phyloP scores from a whole-genome alignment of 1,139 yeast genomes.

The Saccharomyces hybrid region DNA sequence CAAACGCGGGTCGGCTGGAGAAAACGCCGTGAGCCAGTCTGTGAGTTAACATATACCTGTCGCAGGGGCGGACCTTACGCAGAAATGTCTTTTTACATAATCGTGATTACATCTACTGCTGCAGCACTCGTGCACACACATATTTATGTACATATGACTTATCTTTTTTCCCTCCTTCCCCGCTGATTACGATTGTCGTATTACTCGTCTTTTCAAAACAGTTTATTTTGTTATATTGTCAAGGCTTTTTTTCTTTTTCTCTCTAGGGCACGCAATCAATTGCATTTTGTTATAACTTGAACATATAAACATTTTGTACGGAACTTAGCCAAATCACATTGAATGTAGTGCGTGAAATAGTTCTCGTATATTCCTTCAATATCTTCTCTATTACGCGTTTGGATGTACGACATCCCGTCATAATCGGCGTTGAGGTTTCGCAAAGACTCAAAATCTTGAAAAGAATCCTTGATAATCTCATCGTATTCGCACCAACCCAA shows the following conservation, averaged over 20 bases:
- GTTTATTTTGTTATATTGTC: background rate
- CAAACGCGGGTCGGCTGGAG: background rate
- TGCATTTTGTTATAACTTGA: conserved; percentile 1
- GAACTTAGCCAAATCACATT: conserved; percentile 8
- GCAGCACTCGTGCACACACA: background rate
- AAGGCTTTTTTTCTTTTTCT: background rate
- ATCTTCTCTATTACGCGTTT: conserved; percentile 8
- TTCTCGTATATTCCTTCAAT: conserved; percentile 19
- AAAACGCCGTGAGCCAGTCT: background rate
- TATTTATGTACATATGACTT: background rate
- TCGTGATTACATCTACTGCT: background rate
- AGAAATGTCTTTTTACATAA: background rate
- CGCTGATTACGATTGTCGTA: background rate
- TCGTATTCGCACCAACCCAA: conserved; percentile 20
- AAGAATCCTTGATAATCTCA: conserved; percentile 11
- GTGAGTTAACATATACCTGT: background rate
- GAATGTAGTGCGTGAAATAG: conserved; percentile 14
- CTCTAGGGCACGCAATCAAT: background rate
- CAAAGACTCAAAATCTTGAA: conserved; percentile 9
- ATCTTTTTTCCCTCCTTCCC: background rate
- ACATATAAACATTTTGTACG: conserved; percentile 6
- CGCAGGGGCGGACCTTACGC: background rate
- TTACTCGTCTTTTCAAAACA: background rate
- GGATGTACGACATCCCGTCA: conserved; percentile 9
- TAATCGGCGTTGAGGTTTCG: conserved; percentile 7